Evolutionary conservation across 805 yeast species (phyloP).

Genomic region (Candida nonsorbophila): DNA sequence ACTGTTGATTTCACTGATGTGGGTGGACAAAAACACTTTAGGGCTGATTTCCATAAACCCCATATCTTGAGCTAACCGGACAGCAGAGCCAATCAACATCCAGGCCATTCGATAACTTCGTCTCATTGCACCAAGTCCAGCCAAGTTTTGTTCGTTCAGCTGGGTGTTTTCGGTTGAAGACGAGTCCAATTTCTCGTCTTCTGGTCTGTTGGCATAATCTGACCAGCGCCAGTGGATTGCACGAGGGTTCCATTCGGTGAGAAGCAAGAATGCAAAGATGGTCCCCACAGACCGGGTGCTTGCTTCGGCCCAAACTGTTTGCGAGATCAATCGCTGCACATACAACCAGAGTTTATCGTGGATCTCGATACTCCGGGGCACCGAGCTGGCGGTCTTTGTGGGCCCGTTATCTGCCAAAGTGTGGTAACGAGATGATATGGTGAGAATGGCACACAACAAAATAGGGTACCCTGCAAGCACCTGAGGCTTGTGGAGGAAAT

Average conservation of each 20-base stretch:
- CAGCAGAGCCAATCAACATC: conserved; percentile 88
- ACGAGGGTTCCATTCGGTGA: conserved; percentile 94
- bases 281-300: conserved; percentile 85
- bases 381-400: conserved; percentile 18
- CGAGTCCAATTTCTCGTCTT: conserved; percentile 20
- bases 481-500: conserved; percentile 60
- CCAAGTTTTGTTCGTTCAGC: conserved; percentile 40
- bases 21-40: conserved; percentile 76
- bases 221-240: conserved; percentile 88
- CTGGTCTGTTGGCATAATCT: conserved; percentile 70
- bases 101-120: conserved; percentile 88
- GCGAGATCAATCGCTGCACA: conserved; percentile 75
- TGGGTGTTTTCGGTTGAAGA: neutral
- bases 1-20: conserved; percentile 74
- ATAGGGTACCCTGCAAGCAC: conserved; percentile 75
- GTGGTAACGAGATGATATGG: conserved; percentile 77
- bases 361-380: conserved; percentile 50
- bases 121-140: conserved; percentile 81
- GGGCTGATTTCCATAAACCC: conserved; percentile 72
- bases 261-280: conserved; percentile 72
- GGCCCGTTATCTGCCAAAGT: conserved; percentile 39
- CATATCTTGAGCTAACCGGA: conserved; percentile 81
- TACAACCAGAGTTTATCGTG: conserved; percentile 83
- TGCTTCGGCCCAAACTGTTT: conserved; percentile 92
- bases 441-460: conserved; percentile 71